These are phyloP conservation scores for Hypomyces rosellus DNA, from an alignment of 2,329 filamentous ascomycete species.

Conservation along the genomic window DNA sequence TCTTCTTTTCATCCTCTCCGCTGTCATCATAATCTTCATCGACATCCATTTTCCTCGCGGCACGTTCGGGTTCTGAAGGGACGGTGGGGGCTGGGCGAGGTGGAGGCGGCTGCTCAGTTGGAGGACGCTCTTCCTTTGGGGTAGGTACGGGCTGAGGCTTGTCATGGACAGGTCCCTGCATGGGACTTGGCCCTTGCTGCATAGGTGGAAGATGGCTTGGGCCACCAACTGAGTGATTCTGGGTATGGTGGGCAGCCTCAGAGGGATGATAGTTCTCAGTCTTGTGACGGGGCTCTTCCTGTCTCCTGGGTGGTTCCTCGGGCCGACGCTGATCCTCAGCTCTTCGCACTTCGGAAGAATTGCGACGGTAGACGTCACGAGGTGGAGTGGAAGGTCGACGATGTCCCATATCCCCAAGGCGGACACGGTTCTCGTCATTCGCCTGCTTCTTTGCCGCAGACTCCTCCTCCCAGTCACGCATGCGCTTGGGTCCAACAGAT, in stretches of 20 bases:
- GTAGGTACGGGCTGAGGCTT: constrained; percentile 27
- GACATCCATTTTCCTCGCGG: constrained; percentile 91
- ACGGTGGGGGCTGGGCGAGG: constrained; percentile 42
- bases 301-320: constrained; percentile 46
- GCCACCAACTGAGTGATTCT: constrained; percentile 46
- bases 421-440: constrained; percentile 80
- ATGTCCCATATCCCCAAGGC: constrained; percentile 76
- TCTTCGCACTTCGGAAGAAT: constrained; percentile 65
- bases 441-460: constrained; percentile 73
- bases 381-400: constrained; percentile 73
- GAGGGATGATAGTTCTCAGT: constrained; percentile 85
- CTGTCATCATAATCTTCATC: constrained; percentile 98
- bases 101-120: constrained; percentile 33
- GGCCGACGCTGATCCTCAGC: constrained; percentile 57
- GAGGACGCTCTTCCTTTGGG: constrained; percentile 55
- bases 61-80: constrained; percentile 67
- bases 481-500: constrained; percentile 75
- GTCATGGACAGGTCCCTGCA: constrained; percentile 48
- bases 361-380: constrained; percentile 64
- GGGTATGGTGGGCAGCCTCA: constrained; percentile 75
- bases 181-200: constrained; percentile 52
- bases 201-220: constrained; percentile 54
- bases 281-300: constrained; percentile 59
- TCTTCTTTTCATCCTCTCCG: constrained; percentile 74
- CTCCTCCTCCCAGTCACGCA: constrained; percentile 90